Base-by-base conservation (phyloP, 148 eudicot genomes). In the Mesembryanthemum crystallinum region DNA sequence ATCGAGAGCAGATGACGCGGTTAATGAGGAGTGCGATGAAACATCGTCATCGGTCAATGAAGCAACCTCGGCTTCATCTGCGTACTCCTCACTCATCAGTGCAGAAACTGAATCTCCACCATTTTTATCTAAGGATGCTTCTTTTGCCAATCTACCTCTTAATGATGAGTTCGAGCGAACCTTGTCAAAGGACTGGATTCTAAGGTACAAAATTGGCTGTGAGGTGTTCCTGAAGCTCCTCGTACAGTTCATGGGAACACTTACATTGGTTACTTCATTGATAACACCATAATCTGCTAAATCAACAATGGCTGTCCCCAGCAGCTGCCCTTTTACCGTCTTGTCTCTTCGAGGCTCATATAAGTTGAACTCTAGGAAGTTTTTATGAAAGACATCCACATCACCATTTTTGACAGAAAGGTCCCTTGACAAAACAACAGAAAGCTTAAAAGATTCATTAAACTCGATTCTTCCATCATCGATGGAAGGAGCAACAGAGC, bases 311-410 rank as follows among this genome's bases (percentile, higher is more conserved):
- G 93, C 93, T 43, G 94, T 91, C 32, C 92, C 99, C 63, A 96
- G 57, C 67, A 87, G 73, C 79, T 90, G 97, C 59, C 94, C 98
- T 81, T 85, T 92, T 73, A 83, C 85, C 0, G 88, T 88, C 84
- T 88, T 88, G 71, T 96, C 92, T 65, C 97, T 82, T 24, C 96
- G 87, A 18, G 90, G 89, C 73, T 95, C 99, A 70, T 89, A 95
- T 73, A 95, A 83, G 86, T 92, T 90, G 67, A 95, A 87, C 85
- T 95, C 96, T 28, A 95, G 57, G 81, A 90, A 82, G 52, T 87
- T 95, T 80, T 89, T 95, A 28, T 85, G 88, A 59, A 86, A 92
- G 20, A 83, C 79, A 63, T 84, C 85, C n/a, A 68, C 57, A 58
- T 90, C 88, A 35, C 90, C 92, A 49, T 80, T 83, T 84, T 86